Conservation (phyloP, 2,329 filamentous ascomycete species). For the Talaromyces sp. region DNA sequence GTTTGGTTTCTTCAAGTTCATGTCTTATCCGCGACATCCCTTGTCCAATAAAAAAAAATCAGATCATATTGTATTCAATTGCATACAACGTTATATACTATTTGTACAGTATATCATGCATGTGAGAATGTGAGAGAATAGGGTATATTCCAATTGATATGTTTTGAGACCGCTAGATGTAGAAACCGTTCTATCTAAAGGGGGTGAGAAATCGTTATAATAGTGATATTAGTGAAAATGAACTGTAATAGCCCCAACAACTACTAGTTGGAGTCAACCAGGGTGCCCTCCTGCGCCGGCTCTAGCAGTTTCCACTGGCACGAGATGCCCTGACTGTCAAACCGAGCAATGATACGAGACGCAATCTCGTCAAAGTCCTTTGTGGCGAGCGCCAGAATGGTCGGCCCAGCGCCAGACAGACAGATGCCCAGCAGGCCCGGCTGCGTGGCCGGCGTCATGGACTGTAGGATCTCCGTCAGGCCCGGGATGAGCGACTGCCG, state of each 20-base stretch:
- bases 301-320: constrained; percentile 86
- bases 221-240: not conserved
- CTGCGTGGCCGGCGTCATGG: constrained; percentile 81
- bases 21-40: not conserved
- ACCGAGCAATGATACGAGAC: constrained; percentile 66
- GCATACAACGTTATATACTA: not conserved
- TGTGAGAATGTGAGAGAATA: not conserved
- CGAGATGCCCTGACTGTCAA: constrained; percentile 60
- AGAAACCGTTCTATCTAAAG: no score
- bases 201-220: not conserved
- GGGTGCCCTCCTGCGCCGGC: constrained; percentile 64
- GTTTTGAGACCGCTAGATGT: no score
- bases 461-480: constrained; percentile 81
- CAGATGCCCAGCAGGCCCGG: constrained; percentile 89
- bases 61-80: not conserved
- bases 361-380: constrained; percentile 86
- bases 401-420: constrained; percentile 89
- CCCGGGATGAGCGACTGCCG: constrained; percentile 87
- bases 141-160: not conserved
- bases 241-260: not conserved
- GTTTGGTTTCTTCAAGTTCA: not conserved
- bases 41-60: not conserved
- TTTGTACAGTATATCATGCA: not conserved
- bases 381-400: constrained; percentile 87
- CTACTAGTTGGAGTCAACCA: constrained; percentile 23